phyloP scores from a whole-genome alignment of 2,329 filamentous ascomycete species.

The Aureobasidium pullulans region DNA sequence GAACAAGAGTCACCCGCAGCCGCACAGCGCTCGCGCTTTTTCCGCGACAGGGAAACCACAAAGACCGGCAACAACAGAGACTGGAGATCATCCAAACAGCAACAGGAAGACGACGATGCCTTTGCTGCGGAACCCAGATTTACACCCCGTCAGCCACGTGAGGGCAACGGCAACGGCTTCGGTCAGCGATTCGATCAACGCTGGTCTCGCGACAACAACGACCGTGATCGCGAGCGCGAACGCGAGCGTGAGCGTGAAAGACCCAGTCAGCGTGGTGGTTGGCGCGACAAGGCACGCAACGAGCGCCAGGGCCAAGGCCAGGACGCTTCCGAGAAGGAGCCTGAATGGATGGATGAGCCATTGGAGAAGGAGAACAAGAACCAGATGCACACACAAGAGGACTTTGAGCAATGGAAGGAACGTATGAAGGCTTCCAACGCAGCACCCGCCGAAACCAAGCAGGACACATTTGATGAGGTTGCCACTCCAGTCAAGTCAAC shows the following conservation, averaged over 20 bases:
- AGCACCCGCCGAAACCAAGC: constrained; percentile 27
- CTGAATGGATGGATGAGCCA: constrained; percentile 74
- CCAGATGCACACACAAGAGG: constrained; percentile 81
- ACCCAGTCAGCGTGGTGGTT: constrained; percentile 54
- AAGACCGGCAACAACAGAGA: constrained; percentile 33
- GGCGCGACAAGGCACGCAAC: constrained; percentile 45
- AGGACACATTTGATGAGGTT: constrained; percentile 17
- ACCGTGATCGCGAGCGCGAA: constrained; percentile 53
- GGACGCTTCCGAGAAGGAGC: constrained; percentile 65
- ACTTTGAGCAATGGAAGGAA: constrained; percentile 93
- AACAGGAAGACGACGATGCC: constrained; percentile 55
- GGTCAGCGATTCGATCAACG: constrained; percentile 65
- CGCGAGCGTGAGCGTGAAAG: constrained; percentile 38
- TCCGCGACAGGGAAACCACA: constrained; percentile 36
- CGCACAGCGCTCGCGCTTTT: constrained; percentile 30
- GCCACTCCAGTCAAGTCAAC: constrained; percentile 17
- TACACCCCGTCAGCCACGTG: constrained; percentile 13
- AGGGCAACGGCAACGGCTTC: constrained; percentile 54
- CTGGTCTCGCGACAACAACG: constrained; percentile 34
- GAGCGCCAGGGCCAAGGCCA: constrained; percentile 37
- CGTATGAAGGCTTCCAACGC: constrained; percentile 60
- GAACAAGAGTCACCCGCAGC: constrained; percentile 32
- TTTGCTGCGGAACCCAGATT: constrained; percentile 19
- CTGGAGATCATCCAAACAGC: constrained; percentile 61
- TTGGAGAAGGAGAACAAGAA: constrained; percentile 52